Percentiles rank a stretch among this genome's conserved stretches.
Evolutionary conservation across 1,139 yeast species (phyloP).

Genomic region (Hanseniaspora sp.): DNA sequence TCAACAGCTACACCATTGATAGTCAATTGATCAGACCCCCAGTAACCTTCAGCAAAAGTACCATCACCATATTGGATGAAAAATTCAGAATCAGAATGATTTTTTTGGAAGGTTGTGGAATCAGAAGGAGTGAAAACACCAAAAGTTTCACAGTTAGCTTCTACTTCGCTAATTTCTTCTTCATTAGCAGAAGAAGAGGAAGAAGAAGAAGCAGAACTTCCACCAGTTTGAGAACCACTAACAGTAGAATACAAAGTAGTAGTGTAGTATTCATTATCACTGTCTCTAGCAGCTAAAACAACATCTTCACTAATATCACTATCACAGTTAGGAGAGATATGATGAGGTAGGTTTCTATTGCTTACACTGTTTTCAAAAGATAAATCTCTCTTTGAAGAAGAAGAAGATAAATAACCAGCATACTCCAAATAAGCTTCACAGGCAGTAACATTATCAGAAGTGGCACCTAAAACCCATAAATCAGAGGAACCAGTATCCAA

Average conservation of each 20-base stretch:
- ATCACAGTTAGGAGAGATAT: background rate
- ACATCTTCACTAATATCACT: background rate
- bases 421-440: constrained; percentile 14
- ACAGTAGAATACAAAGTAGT: background rate
- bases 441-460: constrained; percentile 19
- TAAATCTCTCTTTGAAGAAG: background rate
- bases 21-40: constrained; percentile 17
- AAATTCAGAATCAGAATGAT: constrained; percentile 31
- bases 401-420: background rate
- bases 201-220: background rate
- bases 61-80: constrained; percentile 18
- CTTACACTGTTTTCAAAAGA: background rate
- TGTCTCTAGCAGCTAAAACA: background rate
- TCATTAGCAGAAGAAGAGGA: background rate
- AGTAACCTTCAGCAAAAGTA: constrained; percentile 18
- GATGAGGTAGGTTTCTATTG: background rate
- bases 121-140: constrained; percentile 18
- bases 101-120: constrained; percentile 37
- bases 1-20: constrained; percentile 16
- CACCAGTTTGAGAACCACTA: background rate
- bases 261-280: background rate
- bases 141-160: constrained; percentile 13
- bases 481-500: constrained; percentile 42
- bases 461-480: constrained; percentile 33
- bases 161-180: background rate